Conservation (phyloP, 2,329 filamentous ascomycete genomes). For the Paracoccidioides brasiliensis region DNA sequence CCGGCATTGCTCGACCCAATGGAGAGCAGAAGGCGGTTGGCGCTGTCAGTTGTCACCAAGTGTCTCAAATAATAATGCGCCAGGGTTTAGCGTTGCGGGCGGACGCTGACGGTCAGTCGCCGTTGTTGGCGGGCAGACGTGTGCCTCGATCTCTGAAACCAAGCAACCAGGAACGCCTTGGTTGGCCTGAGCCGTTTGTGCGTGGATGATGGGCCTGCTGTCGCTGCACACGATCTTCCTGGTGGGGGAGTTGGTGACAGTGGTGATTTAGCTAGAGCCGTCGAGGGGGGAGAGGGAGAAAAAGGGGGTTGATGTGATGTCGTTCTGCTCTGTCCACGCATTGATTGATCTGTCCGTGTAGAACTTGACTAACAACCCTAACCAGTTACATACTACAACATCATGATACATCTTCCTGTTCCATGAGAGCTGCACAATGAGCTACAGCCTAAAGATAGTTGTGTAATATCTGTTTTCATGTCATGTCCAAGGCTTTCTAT, state of each 20-base stretch:
- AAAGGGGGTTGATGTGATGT: too few species aligned
- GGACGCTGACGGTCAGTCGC: neutral
- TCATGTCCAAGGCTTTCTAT: neutral
- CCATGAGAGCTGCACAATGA: neutral
- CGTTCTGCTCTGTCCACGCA: neutral
- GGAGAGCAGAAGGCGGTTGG: neutral
- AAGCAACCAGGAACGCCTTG: neutral
- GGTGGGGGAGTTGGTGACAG: neutral
- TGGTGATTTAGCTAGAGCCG: neutral
- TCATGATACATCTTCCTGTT: neutral
- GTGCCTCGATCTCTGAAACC: neutral
- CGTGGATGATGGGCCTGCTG: neutral
- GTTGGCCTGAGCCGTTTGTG: neutral
- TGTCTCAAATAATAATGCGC: neutral
- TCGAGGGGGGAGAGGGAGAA: too few species aligned
- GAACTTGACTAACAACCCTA: neutral
- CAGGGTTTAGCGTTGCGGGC: neutral
- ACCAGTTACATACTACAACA: neutral
- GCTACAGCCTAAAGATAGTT: neutral
- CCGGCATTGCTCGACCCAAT: neutral
- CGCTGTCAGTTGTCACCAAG: neutral
- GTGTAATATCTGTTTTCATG: neutral
- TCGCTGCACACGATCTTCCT: slow-evolving; percentile 1
- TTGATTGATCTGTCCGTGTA: neutral
- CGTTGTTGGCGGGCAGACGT: neutral